Evolutionary conservation across 345 rosid genomes (phyloP).

Genomic region (Mangifera indica): DNA sequence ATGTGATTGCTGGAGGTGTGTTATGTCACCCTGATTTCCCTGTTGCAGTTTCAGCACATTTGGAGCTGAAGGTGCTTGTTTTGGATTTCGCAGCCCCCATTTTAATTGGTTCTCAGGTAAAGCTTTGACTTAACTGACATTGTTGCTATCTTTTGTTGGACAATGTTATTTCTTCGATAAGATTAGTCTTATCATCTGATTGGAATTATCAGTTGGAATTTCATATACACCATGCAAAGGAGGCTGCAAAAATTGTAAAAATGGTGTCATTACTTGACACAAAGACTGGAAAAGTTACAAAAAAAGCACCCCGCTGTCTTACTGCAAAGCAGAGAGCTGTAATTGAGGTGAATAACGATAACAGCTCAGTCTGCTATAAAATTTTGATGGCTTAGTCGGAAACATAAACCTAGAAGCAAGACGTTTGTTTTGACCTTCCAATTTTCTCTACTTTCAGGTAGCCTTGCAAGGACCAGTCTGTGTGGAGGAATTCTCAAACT

Average conservation of each 20-base stretch:
- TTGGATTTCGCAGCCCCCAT: slow-evolving; percentile 76
- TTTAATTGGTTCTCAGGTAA: slow-evolving; percentile 82
- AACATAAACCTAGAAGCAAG: background rate
- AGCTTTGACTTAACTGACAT: background rate
- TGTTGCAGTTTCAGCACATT: slow-evolving; percentile 58
- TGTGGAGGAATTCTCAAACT: slow-evolving; percentile 60
- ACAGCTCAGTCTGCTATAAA: background rate
- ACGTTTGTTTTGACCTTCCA: slow-evolving; percentile 8
- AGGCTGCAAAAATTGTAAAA: slow-evolving; percentile 68
- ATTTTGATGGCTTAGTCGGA: background rate
- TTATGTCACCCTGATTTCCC: slow-evolving; percentile 92
- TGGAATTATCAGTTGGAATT: slow-evolving; percentile 68
- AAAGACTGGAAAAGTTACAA: slow-evolving; percentile 78
- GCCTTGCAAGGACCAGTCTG: slow-evolving; percentile 58
- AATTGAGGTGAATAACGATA: slow-evolving; percentile 54
- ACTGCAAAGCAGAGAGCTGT: slow-evolving; percentile 75
- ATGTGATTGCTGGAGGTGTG: slow-evolving; percentile 81
- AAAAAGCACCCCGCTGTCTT: slow-evolving; percentile 81
- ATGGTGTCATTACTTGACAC: slow-evolving; percentile 69
- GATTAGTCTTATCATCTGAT: slow-evolving; percentile 18
- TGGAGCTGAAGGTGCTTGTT: slow-evolving; percentile 73
- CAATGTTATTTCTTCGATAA: background rate
- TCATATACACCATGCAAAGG: slow-evolving; percentile 83
- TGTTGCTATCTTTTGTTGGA: background rate
- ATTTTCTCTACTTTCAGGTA: slow-evolving; percentile 45